Evolutionary conservation across 768 basidiomycete genomes (phyloP).

Genomic region (Fomitopsis serialis): DNA sequence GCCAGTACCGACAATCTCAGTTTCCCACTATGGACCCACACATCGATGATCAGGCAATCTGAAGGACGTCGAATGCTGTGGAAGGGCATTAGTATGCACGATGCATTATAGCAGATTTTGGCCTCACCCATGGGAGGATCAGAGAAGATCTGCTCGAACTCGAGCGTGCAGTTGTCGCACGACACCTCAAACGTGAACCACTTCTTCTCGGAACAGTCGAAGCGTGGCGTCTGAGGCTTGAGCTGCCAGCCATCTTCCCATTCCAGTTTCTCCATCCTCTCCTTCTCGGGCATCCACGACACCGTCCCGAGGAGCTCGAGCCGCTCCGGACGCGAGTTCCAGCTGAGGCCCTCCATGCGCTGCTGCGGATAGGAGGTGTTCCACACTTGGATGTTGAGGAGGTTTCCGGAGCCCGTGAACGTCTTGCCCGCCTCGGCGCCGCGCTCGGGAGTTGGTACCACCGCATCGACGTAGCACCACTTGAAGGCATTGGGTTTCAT

Average conservation of each 20-base stretch:
- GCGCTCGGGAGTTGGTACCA: not conserved
- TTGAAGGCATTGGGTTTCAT: not conserved
- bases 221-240: not conserved
- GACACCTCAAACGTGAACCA: not conserved
- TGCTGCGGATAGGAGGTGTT: not conserved
- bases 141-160: not conserved
- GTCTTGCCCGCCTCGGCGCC: not conserved
- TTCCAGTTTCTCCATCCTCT: not conserved
- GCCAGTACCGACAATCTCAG: too few species aligned
- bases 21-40: too few species aligned
- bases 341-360: not conserved
- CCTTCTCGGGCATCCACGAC: not conserved
- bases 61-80: not conserved
- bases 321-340: constrained; percentile 3
- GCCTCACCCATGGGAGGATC: not conserved
- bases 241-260: not conserved
- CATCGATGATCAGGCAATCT: not conserved
- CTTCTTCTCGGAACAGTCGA: not conserved
- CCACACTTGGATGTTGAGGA: not conserved
- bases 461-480: not conserved
- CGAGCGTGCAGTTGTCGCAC: constrained; percentile 1
- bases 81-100: not conserved
- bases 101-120: not conserved
- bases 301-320: not conserved
- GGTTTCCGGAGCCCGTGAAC: not conserved